phyloP scores from a whole-genome alignment of 2,329 filamentous ascomycete species.

The Ophiostoma novo-ulmi region DNA sequence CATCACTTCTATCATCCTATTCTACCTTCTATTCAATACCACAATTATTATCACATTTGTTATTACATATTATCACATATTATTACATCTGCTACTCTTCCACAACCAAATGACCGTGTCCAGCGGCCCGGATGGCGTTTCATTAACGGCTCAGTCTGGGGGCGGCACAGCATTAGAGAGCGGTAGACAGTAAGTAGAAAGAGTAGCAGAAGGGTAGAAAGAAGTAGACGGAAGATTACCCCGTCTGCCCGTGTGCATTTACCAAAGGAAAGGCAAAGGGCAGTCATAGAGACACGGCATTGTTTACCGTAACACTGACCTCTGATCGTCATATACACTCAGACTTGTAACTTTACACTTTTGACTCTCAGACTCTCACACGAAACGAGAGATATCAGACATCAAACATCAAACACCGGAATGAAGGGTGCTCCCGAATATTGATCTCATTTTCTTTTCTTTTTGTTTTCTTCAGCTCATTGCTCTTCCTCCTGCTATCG shows the following conservation, averaged over 20 bases:
- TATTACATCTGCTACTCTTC: not conserved
- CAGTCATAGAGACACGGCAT: not conserved
- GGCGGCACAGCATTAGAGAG: not conserved
- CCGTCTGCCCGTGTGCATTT: not conserved
- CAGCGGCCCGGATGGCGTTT: not conserved
- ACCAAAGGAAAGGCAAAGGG: too few species aligned
- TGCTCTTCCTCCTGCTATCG: not conserved
- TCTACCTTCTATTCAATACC: not conserved
- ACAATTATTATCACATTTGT: too few species aligned
- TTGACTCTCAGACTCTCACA: not conserved
- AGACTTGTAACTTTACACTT: too few species aligned
- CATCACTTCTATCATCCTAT: not conserved
- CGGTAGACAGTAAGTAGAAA: not conserved
- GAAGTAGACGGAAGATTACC: not conserved
- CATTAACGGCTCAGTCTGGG: slow-evolving; percentile 1
- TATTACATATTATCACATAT: too few species aligned
- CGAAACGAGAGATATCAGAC: not conserved
- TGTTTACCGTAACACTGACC: not conserved
- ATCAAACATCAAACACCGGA: slow-evolving; percentile 1
- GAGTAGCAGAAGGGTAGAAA: too few species aligned
- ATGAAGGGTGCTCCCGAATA: not conserved
- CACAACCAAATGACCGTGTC: not conserved
- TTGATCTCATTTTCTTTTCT: not conserved
- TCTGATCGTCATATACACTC: not conserved
- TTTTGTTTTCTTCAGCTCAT: not conserved